Conservation (phyloP, 140 eudicot species). For the Flaveria floridana region DNA sequence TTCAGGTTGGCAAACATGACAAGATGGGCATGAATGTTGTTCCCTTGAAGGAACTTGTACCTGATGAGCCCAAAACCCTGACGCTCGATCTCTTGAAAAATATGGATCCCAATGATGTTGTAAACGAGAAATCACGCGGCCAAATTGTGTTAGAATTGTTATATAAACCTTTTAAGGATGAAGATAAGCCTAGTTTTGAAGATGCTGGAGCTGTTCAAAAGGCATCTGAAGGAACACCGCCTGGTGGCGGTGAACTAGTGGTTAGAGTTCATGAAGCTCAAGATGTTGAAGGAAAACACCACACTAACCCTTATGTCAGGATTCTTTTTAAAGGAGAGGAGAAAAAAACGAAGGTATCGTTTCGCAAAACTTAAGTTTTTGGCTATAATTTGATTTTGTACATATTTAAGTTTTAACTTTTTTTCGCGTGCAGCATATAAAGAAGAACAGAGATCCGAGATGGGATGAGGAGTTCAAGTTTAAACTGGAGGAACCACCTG, state of each 20-base stretch:
- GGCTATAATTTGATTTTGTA: neutral
- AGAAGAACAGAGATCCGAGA: constrained; percentile 94
- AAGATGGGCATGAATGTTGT: constrained; percentile 93
- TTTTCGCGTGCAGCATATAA: constrained; percentile 52
- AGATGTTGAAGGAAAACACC: constrained; percentile 98
- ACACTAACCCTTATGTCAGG: constrained; percentile 84
- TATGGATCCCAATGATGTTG: constrained; percentile 67
- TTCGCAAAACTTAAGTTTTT: neutral
- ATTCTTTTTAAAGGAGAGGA: constrained; percentile 84
- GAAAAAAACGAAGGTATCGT: constrained; percentile 82
- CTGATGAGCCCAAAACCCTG: constrained; percentile 70
- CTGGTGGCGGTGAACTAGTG: constrained; percentile 84
- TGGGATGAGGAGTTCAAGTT: constrained; percentile 94
- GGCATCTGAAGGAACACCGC: constrained; percentile 95
- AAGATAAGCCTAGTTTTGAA: constrained; percentile 57
- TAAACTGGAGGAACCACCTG: constrained; percentile 79
- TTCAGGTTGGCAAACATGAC: constrained; percentile 82
- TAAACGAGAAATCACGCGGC: constrained; percentile 85
- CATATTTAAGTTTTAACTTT: neutral
- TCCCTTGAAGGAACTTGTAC: constrained; percentile 66
- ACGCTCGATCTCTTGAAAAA: constrained; percentile 78
- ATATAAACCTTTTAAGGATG: constrained; percentile 90
- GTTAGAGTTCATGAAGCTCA: constrained; percentile 85
- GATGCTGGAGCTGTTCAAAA: constrained; percentile 52
- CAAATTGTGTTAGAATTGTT: constrained; percentile 68